phyloP scores from a whole-genome alignment of 495 filamentous ascomycete species.

The Polyplosphaeria fusca region DNA sequence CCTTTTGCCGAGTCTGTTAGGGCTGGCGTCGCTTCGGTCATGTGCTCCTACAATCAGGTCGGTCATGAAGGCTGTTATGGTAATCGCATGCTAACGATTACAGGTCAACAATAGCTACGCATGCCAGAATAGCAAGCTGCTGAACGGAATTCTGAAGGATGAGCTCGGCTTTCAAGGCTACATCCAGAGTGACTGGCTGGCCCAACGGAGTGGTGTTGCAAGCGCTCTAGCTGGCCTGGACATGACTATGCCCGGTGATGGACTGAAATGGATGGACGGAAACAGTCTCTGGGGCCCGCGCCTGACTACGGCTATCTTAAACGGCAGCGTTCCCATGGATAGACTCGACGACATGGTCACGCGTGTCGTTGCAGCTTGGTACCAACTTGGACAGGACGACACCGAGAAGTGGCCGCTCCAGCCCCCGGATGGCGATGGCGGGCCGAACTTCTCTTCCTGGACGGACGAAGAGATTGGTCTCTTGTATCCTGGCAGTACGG shows the following conservation, averaged over 20 bases:
- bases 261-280: slow-evolving; percentile 70
- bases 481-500: slow-evolving; percentile 61
- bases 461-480: slow-evolving; percentile 66
- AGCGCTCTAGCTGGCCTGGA: slow-evolving; percentile 82
- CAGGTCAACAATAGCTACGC: slow-evolving; percentile 81
- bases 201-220: slow-evolving; percentile 76
- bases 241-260: slow-evolving; percentile 96
- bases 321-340: slow-evolving; percentile 76
- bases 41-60: slow-evolving; percentile 81
- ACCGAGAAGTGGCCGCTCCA: slow-evolving; percentile 54
- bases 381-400: slow-evolving; percentile 81
- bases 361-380: slow-evolving; percentile 88
- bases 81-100: not conserved
- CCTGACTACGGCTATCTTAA: slow-evolving; percentile 74
- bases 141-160: slow-evolving; percentile 92
- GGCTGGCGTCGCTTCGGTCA: slow-evolving; percentile 81
- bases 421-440: slow-evolving; percentile 58
- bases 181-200: slow-evolving; percentile 90
- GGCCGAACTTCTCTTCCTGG: slow-evolving; percentile 92
- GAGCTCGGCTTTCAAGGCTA: slow-evolving; percentile 95
- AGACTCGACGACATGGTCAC: slow-evolving; percentile 92
- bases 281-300: slow-evolving; percentile 76
- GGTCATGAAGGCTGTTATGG: not conserved
- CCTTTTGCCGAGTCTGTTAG: slow-evolving; percentile 83
- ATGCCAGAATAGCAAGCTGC: slow-evolving; percentile 85